phyloP scores from a whole-genome alignment of 345 rosid genomes.

The Gynandropsis gynandra region DNA sequence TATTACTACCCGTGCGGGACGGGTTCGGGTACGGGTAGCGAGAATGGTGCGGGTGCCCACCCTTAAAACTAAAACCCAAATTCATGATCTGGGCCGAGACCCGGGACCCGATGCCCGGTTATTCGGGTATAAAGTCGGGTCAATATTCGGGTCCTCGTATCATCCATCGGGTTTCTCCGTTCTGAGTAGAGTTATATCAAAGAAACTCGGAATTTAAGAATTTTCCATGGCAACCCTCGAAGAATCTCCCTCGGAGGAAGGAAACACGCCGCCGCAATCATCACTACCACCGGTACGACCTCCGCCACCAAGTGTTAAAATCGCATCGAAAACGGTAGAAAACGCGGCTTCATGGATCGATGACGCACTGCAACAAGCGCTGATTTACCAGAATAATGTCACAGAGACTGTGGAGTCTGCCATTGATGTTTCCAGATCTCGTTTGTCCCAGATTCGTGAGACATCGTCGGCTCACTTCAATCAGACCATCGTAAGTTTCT shows the following conservation, averaged over 20 bases:
- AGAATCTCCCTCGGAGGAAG: slow-evolving; percentile 42
- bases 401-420: slow-evolving; percentile 40
- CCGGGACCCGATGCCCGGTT: too few relatives aligned
- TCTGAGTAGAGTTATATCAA: not conserved
- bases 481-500: slow-evolving; percentile 46
- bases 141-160: slow-evolving; percentile 18
- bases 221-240: slow-evolving; percentile 36
- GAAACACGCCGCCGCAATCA: slow-evolving; percentile 12
- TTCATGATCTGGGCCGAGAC: too few relatives aligned
- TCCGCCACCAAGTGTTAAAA: slow-evolving; percentile 1
- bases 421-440: slow-evolving; percentile 43
- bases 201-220: not conserved
- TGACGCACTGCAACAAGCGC: slow-evolving; percentile 52
- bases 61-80: not conserved
- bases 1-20: too few relatives aligned
- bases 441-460: slow-evolving; percentile 47
- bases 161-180: slow-evolving; percentile 5
- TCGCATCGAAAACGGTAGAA: slow-evolving; percentile 38
- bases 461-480: slow-evolving; percentile 57
- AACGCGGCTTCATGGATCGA: slow-evolving; percentile 65
- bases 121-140: too few relatives aligned
- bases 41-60: too few relatives aligned
- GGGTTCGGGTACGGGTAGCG: too few relatives aligned
- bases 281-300: slow-evolving; percentile 10
- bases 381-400: slow-evolving; percentile 45